Conservation (phyloP, 2,329 filamentous ascomycete genomes). For the Ilyonectria sp. region DNA sequence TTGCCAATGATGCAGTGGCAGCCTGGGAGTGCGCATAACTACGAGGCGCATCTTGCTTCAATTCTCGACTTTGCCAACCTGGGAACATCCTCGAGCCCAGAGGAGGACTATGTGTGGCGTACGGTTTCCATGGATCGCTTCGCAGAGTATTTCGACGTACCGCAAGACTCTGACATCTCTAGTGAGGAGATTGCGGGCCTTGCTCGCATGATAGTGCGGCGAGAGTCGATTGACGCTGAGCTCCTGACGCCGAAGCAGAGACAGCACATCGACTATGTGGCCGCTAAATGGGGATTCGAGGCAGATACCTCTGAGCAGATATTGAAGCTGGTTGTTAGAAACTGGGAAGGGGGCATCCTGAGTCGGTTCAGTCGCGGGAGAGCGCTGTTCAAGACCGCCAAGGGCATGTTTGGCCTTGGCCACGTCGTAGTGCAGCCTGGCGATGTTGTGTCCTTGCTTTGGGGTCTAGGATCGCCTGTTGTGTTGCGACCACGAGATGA, state of each 20-base stretch:
- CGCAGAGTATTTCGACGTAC: too few relatives aligned
- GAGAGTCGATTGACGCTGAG: not conserved
- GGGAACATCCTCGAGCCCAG: not conserved
- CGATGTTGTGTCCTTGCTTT: constrained; percentile 10
- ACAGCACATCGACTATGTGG: not conserved
- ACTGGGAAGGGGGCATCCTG: not conserved
- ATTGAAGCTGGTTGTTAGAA: not conserved
- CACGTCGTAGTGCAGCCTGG: not conserved
- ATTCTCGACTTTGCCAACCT: constrained; percentile 21
- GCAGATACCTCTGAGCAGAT: not conserved
- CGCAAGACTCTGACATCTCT: too few relatives aligned
- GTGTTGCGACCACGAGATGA: not conserved
- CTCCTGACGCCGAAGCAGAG: not conserved
- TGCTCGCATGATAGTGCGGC: constrained; percentile 14
- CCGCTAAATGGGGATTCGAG: not conserved
- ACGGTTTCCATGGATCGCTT: too few relatives aligned
- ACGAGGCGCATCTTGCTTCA: not conserved
- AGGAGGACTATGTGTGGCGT: constrained; percentile 6
- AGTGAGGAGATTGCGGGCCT: not conserved
- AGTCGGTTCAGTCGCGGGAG: not conserved
- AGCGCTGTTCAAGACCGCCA: constrained; percentile 13
- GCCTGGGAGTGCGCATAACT: too few relatives aligned
- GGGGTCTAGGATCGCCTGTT: constrained; percentile 7
- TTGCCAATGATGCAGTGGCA: not conserved
- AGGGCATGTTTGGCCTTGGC: constrained; percentile 17